phyloP scores from a whole-genome alignment of 2,329 filamentous ascomycete species.

The Penicillium oxalicum region DNA sequence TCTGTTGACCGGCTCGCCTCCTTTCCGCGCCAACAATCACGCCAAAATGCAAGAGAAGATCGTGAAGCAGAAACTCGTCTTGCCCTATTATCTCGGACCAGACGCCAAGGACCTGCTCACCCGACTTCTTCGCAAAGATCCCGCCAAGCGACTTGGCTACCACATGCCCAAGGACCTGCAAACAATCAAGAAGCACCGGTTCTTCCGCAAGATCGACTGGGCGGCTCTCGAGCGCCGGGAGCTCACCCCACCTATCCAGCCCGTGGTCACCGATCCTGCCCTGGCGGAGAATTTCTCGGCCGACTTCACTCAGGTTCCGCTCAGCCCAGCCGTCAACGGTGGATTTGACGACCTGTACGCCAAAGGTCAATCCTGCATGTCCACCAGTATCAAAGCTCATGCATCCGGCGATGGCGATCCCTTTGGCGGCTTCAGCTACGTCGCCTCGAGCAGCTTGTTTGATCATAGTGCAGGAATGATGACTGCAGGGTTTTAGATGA shows the following conservation, averaged over 20 bases:
- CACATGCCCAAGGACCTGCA: constrained; percentile 84
- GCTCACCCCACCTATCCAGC: constrained; percentile 80
- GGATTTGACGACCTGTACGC: constrained; percentile 26
- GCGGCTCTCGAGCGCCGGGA: constrained; percentile 75
- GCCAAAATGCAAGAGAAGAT: constrained; percentile 96
- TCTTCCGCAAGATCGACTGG: constrained; percentile 98
- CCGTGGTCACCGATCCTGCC: constrained; percentile 90
- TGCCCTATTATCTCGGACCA: constrained; percentile 84
- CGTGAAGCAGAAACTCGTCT: constrained; percentile 77
- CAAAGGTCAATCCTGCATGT: constrained; percentile 7
- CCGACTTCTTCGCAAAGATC: constrained; percentile 84
- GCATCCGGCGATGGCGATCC: constrained; percentile 32
- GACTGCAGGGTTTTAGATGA: constrained; percentile 17
- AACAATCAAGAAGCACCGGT: constrained; percentile 83
- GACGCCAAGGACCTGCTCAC: constrained; percentile 94
- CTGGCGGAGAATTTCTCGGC: constrained; percentile 90
- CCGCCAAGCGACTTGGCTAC: constrained; percentile 78
- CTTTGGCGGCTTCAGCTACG: constrained; percentile 46
- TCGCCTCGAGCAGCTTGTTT: constrained; percentile 43
- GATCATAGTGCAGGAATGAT: constrained; percentile 34
- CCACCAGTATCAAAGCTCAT: constrained; percentile 13
- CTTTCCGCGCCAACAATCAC: constrained; percentile 85
- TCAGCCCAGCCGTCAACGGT: constrained; percentile 61
- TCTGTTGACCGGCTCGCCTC: constrained; percentile 83
- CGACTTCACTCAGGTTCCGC: constrained; percentile 82